Conservation (phyloP, 805 yeast species). For the Myxozyma neotropica region DNA sequence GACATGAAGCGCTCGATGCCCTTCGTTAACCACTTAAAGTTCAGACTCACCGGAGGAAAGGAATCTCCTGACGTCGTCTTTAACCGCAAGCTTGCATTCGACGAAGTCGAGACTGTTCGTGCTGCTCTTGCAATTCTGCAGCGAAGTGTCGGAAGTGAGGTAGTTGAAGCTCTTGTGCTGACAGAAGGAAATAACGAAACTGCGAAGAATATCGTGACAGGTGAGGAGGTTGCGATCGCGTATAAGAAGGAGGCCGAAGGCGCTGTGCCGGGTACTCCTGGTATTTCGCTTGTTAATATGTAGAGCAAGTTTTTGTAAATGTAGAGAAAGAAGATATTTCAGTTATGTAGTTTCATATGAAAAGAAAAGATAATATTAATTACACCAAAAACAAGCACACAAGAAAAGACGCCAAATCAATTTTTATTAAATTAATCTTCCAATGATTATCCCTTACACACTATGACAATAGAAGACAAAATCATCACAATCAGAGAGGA, state of each 20-base stretch:
- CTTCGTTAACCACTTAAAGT: slow-evolving; percentile 82
- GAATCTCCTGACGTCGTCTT: slow-evolving; percentile 79
- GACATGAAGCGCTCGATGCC: slow-evolving; percentile 99
- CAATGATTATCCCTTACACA: not conserved
- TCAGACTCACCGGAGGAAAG: slow-evolving; percentile 59
- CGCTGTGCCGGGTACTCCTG: slow-evolving; percentile 94
- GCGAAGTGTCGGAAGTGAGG: slow-evolving; percentile 26
- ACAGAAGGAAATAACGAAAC: slow-evolving; percentile 57
- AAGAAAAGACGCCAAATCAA: not conserved
- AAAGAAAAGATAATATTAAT: not conserved
- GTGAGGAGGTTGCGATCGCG: slow-evolving; percentile 62
- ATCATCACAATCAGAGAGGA: slow-evolving; percentile 45
- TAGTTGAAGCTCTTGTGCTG: slow-evolving; percentile 54
- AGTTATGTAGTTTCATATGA: too few relatives aligned
- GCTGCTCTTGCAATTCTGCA: slow-evolving; percentile 36
- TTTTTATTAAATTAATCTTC: not conserved
- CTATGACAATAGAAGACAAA: too few relatives aligned
- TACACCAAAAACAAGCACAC: not conserved
- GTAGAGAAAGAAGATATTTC: too few relatives aligned
- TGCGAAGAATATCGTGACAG: slow-evolving; percentile 70
- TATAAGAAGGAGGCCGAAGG: slow-evolving; percentile 71
- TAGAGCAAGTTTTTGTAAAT: slow-evolving; percentile 34
- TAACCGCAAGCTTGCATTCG: slow-evolving; percentile 83
- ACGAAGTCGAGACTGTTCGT: slow-evolving; percentile 64
- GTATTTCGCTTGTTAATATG: slow-evolving; percentile 71